Evolutionary conservation across 169 alveolate species (phyloP), one percentile per base, ranked within the genome.

Genomic region (Plasmodium vinckei): DNA sequence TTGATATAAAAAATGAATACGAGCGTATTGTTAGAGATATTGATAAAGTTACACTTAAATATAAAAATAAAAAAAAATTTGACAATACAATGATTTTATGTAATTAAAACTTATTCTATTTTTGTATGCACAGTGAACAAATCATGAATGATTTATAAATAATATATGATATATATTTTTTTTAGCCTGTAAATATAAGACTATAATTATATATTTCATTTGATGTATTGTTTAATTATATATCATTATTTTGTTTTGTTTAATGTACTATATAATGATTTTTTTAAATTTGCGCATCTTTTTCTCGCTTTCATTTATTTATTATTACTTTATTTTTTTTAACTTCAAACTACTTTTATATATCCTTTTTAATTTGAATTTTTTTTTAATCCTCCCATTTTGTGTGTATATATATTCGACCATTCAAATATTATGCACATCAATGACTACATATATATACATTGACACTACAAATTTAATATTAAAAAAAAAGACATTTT

Each of bases 21-120:
- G 91, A 84, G 21, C 84, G 57, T n/a, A 84, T 84, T 56, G 27
- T 51, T 19, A 84, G 91, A 63, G 70, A 84, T 69, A 15, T 73
- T 17, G 91, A 84, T 9, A 84, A 84, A 15, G 91, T 84, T 19
- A 7, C 60, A 64, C 46, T 59, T 15, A 84, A 84, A 19, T 84
- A 84, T 84, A 70, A 84, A 69, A 67, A 84, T 70, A 67, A 54
- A 25, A 67, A 70, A 46, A 84, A 84, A 69, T 84, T 69, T 59
- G 86, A 68, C n/a, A 60, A 67, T 49, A 23, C 86, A 1, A 51
- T 46, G 56, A 53, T 79, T 64, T 19, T 69, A 44, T 84, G 91
- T 64, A 84, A 64, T 60, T 84, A 84, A 63, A 33, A 33, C 7
- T 1, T 33, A 33, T 33, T 33, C 42, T 33, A 33, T 33, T 33